Evolutionary conservation across 23 red algal genomes (phyloP), one percentile per base, ranked within the genome.

Genomic region (Gracilaria gracilis): DNA sequence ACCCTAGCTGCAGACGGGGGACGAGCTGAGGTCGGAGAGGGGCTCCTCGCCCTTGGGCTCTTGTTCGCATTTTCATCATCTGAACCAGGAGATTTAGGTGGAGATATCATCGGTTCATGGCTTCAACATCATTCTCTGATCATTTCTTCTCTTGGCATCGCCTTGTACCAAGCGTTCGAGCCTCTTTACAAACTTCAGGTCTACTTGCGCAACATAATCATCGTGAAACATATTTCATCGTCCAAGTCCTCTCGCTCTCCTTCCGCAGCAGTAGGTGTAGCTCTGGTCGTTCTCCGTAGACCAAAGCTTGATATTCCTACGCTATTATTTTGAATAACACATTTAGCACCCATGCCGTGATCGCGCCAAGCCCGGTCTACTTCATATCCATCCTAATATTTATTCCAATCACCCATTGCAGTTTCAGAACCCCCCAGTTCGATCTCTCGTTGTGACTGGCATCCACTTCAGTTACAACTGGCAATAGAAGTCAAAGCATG

Each of bases 181-280:
- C 57, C 80, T 89, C 70, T 21, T 25, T 29, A 44, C 29, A 16
- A 46, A 40, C 61, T 89, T 72, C 55, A 48, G 3, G 44, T 77
- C 85, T 5, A 77, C 71, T 53, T 88, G 84, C 12, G 53, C 70
- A 46, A 89, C 71, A 23, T 89, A 71, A 79, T 89, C 70, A 77
- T 89, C 71, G 53, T 89, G 72, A 53, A 89, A 89, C 21, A 77
- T 72, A 76, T 89, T 19, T 89, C 85, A 79, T 76, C 79, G 85
- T 89, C 85, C 23, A 89, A 44, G 37, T 21, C 85, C 40, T 89
- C 85, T 7, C 29, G 32, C 21, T 37, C 48, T 34, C 53, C 71
- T n/a, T 79, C 85, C 9, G 76, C 85, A 28, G 17, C 76, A 20
- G 0, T 20, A 8, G 47, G 21, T 6, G 1, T 33, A 9, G 36